These are phyloP conservation scores for Thelonectria blattea DNA, from an alignment of 2,329 filamentous ascomycete genomes.

Conservation along the genomic window DNA sequence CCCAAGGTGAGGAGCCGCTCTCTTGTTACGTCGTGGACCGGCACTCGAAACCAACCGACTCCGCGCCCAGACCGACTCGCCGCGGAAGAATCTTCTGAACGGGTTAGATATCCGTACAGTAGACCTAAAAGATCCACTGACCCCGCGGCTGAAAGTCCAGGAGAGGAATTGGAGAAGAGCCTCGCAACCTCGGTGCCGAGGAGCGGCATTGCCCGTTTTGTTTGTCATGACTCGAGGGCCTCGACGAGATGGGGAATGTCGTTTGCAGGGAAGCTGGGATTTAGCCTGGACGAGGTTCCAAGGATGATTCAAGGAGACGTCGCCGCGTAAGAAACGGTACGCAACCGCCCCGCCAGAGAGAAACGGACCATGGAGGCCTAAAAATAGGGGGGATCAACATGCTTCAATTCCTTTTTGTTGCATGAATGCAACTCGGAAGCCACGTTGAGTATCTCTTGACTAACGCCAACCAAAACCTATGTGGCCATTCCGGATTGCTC, in stretches of 20 bases:
- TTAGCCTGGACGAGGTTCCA: not conserved
- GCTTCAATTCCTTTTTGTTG: too few species aligned
- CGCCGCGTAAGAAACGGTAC: not conserved
- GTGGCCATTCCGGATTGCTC: too few species aligned
- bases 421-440: too few species aligned
- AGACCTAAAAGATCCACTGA: not conserved
- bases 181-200: slow-evolving; percentile 12
- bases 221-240: not conserved
- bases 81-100: not conserved
- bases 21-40: not conserved
- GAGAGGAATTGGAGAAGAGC: not conserved
- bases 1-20: not conserved
- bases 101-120: not conserved
- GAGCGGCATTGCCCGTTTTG: slow-evolving; percentile 8
- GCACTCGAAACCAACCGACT: not conserved
- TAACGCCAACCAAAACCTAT: too few species aligned
- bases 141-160: not conserved
- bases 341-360: not conserved
- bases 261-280: not conserved
- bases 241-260: too few species aligned
- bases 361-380: not conserved
- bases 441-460: too few species aligned
- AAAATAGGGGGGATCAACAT: not conserved
- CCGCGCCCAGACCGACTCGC: not conserved
- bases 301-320: not conserved